Evolutionary conservation across 2,329 filamentous ascomycete species (phyloP).

Genomic region (Exophiala phaeomuriformis): DNA sequence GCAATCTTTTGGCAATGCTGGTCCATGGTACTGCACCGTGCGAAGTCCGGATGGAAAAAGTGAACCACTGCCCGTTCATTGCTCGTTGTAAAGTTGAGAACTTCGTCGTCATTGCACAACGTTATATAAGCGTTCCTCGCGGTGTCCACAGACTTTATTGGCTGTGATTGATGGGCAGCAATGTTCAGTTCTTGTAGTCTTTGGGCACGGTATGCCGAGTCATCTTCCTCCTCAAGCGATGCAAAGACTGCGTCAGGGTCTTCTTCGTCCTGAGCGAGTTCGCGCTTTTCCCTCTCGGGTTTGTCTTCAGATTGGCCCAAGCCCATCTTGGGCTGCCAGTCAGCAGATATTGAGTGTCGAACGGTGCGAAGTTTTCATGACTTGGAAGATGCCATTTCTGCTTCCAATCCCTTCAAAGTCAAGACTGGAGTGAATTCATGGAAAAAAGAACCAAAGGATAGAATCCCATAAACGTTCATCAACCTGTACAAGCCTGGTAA

Average conservation of each 20-base stretch:
- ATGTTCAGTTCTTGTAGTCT: conserved; percentile 18
- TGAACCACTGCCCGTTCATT: conserved; percentile 54
- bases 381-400: neutral
- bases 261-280: conserved; percentile 29
- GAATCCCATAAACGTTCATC: no score
- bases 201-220: conserved; percentile 48
- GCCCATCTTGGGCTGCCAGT: neutral
- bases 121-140: conserved; percentile 33
- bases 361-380: neutral
- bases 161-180: conserved; percentile 2
- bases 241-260: conserved; percentile 56
- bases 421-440: neutral
- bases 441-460: neutral
- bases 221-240: conserved; percentile 48
- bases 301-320: neutral
- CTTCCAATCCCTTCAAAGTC: neutral
- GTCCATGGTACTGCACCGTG: conserved; percentile 57
- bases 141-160: conserved; percentile 13
- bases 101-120: conserved; percentile 46
- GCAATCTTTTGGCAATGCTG: conserved; percentile 46
- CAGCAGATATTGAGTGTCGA: neutral
- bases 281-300: neutral
- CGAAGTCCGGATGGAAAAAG: conserved; percentile 59
- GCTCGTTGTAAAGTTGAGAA: conserved; percentile 55
- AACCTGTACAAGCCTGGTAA: no score